Base-by-base conservation (phyloP, 139 green algal species). In the Eudorina sp. region DNA sequence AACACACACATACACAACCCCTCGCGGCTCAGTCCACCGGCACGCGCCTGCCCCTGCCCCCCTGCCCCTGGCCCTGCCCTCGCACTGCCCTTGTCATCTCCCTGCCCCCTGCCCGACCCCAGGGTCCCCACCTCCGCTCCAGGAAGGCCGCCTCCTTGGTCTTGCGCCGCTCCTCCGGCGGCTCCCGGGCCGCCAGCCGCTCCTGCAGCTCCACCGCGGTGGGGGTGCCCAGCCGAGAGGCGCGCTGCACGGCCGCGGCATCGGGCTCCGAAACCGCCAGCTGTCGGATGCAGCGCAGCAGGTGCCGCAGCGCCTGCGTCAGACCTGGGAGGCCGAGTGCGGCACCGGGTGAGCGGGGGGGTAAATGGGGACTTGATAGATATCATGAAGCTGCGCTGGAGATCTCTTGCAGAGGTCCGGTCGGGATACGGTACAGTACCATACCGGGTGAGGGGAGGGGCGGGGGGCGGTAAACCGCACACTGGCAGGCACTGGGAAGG, bases 251-350 rank as follows among this genome's bases (percentile, higher is more conserved):
- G 11, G 66, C 82, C 82, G 19, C 48, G 8, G 46, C 16, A 3
- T 79, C 82, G 4, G 82, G 82, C 82, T 68, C 64, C 34, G 48
- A 19, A 45, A 7, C 19, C 31, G 46, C 64, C 34, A 53, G 46
- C 7, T 21, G 0, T 14, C 31, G 34, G 21, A 80, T 21, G 34
- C 46, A 31, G 18, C 5, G 3, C 48, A 88, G 34, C 66, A 88
- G 62, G 43, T 72, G 43, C 36, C 62, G 80, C 43, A 86, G 80
- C 29, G 23, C 80, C 21, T 62, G 43, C 13, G 43, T 14, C 45
- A 86, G 60, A 29, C 36, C 80, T 86, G 80, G 2, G 58, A 0
- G n/a, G n/a, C n/a, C n/a, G n/a, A n/a, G n/a, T n/a, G n/a, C n/a
- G n/a, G n/a, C n/a, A n/a, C n/a, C n/a, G n/a, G n/a, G n/a, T n/a